Evolutionary conservation across 352 stramenopile species (phyloP).

Genomic region (Sclerospora graminicola): DNA sequence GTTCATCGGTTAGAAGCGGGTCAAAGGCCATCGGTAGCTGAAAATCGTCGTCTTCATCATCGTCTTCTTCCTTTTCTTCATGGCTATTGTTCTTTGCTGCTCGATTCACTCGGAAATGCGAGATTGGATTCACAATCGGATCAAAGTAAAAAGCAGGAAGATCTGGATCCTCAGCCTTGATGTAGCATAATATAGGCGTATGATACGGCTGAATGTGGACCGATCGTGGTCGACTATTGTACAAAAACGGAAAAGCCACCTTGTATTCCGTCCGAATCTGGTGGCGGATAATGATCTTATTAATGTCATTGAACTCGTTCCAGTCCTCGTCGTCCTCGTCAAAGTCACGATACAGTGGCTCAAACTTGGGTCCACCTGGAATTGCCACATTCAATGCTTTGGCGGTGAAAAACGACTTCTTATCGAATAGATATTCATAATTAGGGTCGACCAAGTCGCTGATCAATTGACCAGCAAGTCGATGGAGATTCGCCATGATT

Average conservation of each 20-base stretch:
- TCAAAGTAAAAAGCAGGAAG: slow-evolving; percentile 96
- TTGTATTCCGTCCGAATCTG: slow-evolving; percentile 99
- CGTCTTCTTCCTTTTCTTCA: slow-evolving; percentile 40
- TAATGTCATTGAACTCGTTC: slow-evolving; percentile 99
- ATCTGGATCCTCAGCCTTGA: slow-evolving; percentile 93
- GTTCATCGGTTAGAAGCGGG: slow-evolving; percentile 89
- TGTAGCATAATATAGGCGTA: slow-evolving; percentile 93
- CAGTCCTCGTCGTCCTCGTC: slow-evolving; percentile 99
- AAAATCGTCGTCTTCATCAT: slow-evolving; percentile 85
- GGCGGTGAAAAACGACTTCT: slow-evolving; percentile 98
- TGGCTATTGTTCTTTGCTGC: slow-evolving; percentile 32
- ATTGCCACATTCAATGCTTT: slow-evolving; percentile 99
- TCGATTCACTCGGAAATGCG: slow-evolving; percentile 81
- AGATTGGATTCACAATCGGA: slow-evolving; percentile 97
- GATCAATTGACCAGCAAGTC: slow-evolving; percentile 93
- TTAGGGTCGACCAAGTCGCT: slow-evolving; percentile 97
- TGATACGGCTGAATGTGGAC: slow-evolving; percentile 95
- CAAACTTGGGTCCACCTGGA: slow-evolving; percentile 98
- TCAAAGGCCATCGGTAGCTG: slow-evolving; percentile 80
- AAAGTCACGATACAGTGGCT: slow-evolving; percentile 97
- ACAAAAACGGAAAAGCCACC: slow-evolving; percentile 98
- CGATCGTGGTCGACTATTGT: slow-evolving; percentile 96
- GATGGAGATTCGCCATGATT: slow-evolving; percentile 97
- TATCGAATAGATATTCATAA: slow-evolving; percentile 88
- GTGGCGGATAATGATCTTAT: slow-evolving; percentile 99